A percentile compares a stretch with the other conserved stretches of the same genome.
phyloP scores from a whole-genome alignment of 441 rosid genomes.

The Corymbia calophylla region DNA sequence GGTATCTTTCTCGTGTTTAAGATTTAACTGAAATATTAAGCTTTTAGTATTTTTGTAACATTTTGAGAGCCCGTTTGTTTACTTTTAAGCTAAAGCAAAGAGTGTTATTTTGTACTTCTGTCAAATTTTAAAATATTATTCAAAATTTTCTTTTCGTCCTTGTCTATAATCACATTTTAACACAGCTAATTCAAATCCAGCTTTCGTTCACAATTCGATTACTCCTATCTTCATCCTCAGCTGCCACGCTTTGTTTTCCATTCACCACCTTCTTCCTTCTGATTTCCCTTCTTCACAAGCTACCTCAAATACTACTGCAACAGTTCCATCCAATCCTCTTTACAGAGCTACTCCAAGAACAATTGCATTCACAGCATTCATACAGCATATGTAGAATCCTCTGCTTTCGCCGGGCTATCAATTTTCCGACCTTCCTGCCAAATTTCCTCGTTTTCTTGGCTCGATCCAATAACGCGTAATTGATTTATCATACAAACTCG shows the following conservation, averaged over 20 bases:
- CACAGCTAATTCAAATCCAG: background rate
- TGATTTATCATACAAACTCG: background rate
- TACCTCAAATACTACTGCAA: background rate
- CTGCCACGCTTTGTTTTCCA: background rate
- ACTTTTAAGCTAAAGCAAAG: background rate
- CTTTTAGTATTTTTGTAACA: background rate
- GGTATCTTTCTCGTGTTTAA: background rate
- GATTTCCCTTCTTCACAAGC: background rate
- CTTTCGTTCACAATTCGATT: background rate
- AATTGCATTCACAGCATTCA: background rate
- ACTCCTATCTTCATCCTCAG: background rate
- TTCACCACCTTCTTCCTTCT: background rate
- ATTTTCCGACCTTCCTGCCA: background rate
- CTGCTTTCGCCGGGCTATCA: background rate
- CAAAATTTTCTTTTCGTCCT: background rate
- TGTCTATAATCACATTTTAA: background rate
- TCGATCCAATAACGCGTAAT: background rate
- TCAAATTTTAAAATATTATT: background rate
- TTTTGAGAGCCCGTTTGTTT: background rate
- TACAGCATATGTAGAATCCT: background rate
- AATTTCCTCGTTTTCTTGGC: background rate
- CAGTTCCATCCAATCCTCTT: background rate
- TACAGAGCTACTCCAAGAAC: background rate
- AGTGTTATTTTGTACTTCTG: background rate
- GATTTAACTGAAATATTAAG: background rate